phyloP scores from a whole-genome alignment of 78 protist species.

The Anaeramoeba ignava region DNA sequence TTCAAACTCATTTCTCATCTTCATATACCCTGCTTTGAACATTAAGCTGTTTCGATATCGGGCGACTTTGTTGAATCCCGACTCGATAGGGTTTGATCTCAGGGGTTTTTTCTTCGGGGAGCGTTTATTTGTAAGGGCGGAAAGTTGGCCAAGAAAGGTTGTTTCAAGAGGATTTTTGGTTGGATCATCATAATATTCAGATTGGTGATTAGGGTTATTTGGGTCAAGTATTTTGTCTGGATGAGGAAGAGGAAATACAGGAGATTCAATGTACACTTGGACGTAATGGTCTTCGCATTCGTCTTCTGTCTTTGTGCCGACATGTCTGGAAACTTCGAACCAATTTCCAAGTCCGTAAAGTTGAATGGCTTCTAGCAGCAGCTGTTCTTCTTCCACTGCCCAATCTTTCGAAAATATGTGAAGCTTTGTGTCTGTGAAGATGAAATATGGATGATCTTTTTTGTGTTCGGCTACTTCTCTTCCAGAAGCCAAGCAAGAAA shows the following conservation, averaged over 20 bases:
- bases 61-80: neutral
- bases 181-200: neutral
- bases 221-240: neutral
- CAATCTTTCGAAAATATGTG: neutral
- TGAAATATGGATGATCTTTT: neutral
- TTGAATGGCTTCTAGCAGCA: slow-evolving; percentile 29
- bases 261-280: slow-evolving; percentile 5
- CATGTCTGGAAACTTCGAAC: slow-evolving; percentile 21
- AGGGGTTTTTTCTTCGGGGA: neutral
- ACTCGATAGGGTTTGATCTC: neutral
- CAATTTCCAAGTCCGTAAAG: slow-evolving; percentile 25
- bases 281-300: slow-evolving; percentile 32
- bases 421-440: neutral
- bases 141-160: neutral
- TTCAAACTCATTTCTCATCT: neutral
- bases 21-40: neutral
- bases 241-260: slow-evolving; percentile 14
- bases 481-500: slow-evolving; percentile 25
- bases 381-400: slow-evolving; percentile 26
- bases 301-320: slow-evolving; percentile 27
- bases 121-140: neutral
- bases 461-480: slow-evolving; percentile 13
- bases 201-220: neutral
- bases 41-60: neutral
- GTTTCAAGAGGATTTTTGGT: neutral